Conservation (phyloP, 2,329 filamentous ascomycete genomes). For the Beauveria australis region DNA sequence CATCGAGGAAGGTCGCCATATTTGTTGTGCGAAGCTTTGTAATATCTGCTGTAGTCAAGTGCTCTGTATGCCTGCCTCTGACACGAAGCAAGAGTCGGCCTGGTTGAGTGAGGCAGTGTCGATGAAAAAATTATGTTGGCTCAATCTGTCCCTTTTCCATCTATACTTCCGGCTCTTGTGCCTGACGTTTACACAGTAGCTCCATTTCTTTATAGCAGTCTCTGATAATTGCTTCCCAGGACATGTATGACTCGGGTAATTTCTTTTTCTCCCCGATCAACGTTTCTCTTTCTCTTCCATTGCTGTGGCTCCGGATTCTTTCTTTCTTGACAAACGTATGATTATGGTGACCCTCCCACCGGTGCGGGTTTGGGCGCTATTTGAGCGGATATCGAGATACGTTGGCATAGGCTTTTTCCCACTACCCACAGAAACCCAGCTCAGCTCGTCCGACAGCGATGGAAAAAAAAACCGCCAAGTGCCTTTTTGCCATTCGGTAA, state of each 20-base stretch:
- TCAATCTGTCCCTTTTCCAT: no score
- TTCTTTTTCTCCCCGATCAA: background rate
- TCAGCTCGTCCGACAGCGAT: background rate
- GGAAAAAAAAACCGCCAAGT: background rate
- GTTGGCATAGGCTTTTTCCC: background rate
- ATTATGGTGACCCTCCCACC: background rate
- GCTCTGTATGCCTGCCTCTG: no score
- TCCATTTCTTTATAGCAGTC: background rate
- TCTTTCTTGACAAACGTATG: background rate
- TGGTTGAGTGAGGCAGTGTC: no score
- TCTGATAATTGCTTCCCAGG: background rate
- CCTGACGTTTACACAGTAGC: no score
- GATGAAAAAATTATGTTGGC: no score
- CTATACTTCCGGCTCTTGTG: no score
- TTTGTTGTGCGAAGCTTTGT: no score
- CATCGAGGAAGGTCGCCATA: no score
- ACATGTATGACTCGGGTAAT: background rate
- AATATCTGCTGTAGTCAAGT: no score
- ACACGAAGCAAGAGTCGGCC: no score
- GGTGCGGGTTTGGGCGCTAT: background rate
- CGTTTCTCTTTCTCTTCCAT: no score
- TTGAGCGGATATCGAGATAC: constrained; percentile 1
- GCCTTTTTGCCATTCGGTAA: background rate
- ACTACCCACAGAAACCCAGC: background rate
- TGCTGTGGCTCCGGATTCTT: background rate